Evolutionary conservation across 192 early-diverging fungal genomes (phyloP).

Genomic region (Podila clonocystis): DNA sequence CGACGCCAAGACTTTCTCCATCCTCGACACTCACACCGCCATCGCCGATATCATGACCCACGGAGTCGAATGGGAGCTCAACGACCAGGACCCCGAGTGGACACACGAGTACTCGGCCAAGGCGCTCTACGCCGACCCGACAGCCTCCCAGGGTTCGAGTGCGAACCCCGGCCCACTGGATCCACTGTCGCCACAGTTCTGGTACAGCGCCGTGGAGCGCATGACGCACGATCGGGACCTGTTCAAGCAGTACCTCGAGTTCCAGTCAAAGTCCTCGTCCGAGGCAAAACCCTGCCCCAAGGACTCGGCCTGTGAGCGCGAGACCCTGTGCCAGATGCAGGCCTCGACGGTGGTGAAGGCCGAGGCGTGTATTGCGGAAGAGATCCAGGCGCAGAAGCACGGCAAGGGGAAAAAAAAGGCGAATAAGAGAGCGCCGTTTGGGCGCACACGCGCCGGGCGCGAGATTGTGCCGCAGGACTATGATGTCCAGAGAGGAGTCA

Average conservation of each 20-base stretch:
- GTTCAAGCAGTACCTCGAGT: conserved; percentile 56
- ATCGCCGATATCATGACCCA: conserved; percentile 56
- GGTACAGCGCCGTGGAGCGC: conserved; percentile 54
- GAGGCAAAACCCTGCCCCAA: conserved; percentile 15
- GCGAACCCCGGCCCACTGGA: neutral
- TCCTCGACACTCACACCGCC: conserved; percentile 59
- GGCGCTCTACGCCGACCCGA: conserved; percentile 32
- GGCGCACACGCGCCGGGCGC: conserved; percentile 13
- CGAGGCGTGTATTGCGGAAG: conserved; percentile 4
- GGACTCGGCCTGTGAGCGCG: conserved; percentile 18
- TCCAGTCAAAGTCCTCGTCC: conserved; percentile 48
- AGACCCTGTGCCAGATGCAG: conserved; percentile 41
- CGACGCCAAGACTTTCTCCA: conserved; percentile 61
- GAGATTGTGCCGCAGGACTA: conserved; percentile 13
- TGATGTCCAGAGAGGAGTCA: conserved; percentile 8
- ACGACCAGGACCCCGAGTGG: conserved; percentile 54
- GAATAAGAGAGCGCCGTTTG: conserved; percentile 13
- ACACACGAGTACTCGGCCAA: conserved; percentile 60
- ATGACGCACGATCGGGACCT: conserved; percentile 40
- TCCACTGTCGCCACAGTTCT: conserved; percentile 58
- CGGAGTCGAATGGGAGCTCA: conserved; percentile 39
- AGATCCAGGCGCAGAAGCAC: too few relatives aligned
- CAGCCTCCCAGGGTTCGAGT: neutral
- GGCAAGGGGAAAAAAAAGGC: conserved; percentile 13
- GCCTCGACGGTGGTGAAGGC: conserved; percentile 35